These are phyloP conservation scores for Stephania yunnanensis DNA, from an alignment of 164 flowering plant genomes.

Conservation along the genomic window DNA sequence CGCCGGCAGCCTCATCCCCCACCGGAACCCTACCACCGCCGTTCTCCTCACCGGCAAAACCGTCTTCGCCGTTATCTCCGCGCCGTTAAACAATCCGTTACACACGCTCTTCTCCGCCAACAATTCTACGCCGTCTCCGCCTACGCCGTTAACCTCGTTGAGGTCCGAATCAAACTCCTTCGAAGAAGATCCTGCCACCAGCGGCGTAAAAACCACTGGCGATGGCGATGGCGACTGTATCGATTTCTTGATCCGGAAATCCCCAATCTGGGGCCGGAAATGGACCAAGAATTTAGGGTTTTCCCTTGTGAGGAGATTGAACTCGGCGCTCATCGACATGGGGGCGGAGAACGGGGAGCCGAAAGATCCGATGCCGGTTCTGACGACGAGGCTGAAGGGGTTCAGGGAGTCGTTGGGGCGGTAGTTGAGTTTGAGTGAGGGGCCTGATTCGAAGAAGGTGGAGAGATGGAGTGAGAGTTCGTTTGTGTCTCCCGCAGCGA, in stretches of 20 bases:
- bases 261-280: constrained; percentile 61
- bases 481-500: constrained; percentile 60
- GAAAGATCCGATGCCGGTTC: constrained; percentile 57
- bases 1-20: constrained; percentile 57
- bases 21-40: constrained; percentile 44
- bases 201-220: constrained; percentile 5
- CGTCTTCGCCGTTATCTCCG: constrained; percentile 52
- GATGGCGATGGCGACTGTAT: constrained; percentile 7
- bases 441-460: constrained; percentile 67
- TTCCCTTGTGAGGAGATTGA: constrained; percentile 40
- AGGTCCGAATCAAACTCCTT: constrained; percentile 8
- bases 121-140: neutral
- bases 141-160: neutral
- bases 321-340: constrained; percentile 63
- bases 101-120: neutral
- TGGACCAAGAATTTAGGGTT: constrained; percentile 61
- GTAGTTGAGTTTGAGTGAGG: constrained; percentile 47
- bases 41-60: constrained; percentile 37
- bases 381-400: constrained; percentile 56
- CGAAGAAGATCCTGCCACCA: constrained; percentile 8
- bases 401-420: constrained; percentile 63
- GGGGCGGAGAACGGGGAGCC: constrained; percentile 64
- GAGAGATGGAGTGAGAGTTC: constrained; percentile 51
- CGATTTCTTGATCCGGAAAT: constrained; percentile 49
- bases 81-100: constrained; percentile 28